Evolutionary conservation across 1,284 basidiomycete genomes (phyloP), one percentile per base, ranked within the genome.

Genomic region (Cryptococcus hybrid): DNA sequence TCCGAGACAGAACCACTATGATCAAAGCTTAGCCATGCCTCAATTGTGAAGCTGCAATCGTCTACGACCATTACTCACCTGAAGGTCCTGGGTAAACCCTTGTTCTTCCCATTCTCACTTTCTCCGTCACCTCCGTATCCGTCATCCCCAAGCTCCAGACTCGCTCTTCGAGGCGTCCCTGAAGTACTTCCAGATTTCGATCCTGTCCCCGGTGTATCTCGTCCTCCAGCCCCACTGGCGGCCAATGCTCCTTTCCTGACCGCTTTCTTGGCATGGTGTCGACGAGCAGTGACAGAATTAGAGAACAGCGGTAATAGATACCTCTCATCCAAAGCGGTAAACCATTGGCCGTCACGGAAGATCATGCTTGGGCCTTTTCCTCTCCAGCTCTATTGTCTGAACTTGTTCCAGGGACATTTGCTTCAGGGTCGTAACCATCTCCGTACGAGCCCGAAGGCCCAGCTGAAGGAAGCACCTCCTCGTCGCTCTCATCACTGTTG

Each of bases 301-400:
- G 90, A 92, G 80, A 99, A 99, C 44, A 97, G 80, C 12, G 95
- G 96, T 3, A 98, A 78, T 13, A 99, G 82, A 75, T 97, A 99
- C 59, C 92, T 84, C 77, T 99, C 92, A 77, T 99, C 95, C 47
- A 99, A 80, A 37, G 88, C 84, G 65, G 93, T 93, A 85, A 99
- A 99, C 94, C 95, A 98, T 76, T 93, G 90, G 5, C 83, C 83
- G 60, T 84, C 82, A 15, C 80, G 73, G 78, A 80, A 81, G 11
- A 82, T 76, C 71, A 76, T 79, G 35, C 75, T 74, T 36, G 64
- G 67, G 24, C 51, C 52, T 5, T 59, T 62, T 3, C 56, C 12
- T 49, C 52, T 12, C 86, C 85, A 46, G 88, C 87, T 9, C 40
- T n/a, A 42, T n/a, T n/a, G 40, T 9, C 9, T 9, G 40, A 9